Evolutionary conservation across 2,329 filamentous ascomycete genomes (phyloP).

Genomic region (Sporothrix humicola): DNA sequence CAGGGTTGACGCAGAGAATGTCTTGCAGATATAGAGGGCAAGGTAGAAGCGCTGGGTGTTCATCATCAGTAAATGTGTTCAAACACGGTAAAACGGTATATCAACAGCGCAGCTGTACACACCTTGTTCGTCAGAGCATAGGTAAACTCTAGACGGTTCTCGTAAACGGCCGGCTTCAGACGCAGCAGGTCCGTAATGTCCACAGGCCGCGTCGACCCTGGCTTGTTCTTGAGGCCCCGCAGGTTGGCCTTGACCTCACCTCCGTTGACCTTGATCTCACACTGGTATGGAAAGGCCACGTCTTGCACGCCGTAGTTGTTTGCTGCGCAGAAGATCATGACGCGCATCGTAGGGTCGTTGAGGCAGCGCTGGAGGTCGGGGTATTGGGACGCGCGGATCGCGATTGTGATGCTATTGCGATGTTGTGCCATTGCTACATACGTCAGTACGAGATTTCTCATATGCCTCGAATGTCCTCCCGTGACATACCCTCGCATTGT

Average conservation of each 20-base stretch:
- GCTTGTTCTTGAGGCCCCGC: constrained; percentile 93
- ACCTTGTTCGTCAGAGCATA: constrained; percentile 92
- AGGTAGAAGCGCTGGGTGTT: constrained; percentile 70
- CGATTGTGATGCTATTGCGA: constrained; percentile 54
- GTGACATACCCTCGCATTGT: constrained; percentile 71
- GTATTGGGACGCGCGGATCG: constrained; percentile 57
- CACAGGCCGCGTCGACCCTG: constrained; percentile 89
- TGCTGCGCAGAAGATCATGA: constrained; percentile 83
- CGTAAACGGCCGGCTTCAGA: constrained; percentile 69
- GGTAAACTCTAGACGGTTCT: constrained; percentile 81
- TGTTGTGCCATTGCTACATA: constrained; percentile 59
- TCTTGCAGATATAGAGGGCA: constrained; percentile 75
- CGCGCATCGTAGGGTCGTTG: constrained; percentile 65
- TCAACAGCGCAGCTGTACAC: constrained; percentile 27
- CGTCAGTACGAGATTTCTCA: no score
- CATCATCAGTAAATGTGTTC: no score
- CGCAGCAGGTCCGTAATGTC: constrained; percentile 83
- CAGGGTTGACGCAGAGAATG: constrained; percentile 72
- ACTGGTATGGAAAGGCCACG: constrained; percentile 87
- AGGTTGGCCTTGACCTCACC: constrained; percentile 91
- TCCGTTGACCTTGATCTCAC: constrained; percentile 88
- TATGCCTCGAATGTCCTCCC: no score
- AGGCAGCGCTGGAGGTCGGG: constrained; percentile 61
- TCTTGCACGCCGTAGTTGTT: constrained; percentile 71
- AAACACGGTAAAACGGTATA: neutral